Evolutionary conservation across 768 basidiomycete species (phyloP), one percentile per base, ranked within the genome.

Genomic region (Tylopilus felleus): DNA sequence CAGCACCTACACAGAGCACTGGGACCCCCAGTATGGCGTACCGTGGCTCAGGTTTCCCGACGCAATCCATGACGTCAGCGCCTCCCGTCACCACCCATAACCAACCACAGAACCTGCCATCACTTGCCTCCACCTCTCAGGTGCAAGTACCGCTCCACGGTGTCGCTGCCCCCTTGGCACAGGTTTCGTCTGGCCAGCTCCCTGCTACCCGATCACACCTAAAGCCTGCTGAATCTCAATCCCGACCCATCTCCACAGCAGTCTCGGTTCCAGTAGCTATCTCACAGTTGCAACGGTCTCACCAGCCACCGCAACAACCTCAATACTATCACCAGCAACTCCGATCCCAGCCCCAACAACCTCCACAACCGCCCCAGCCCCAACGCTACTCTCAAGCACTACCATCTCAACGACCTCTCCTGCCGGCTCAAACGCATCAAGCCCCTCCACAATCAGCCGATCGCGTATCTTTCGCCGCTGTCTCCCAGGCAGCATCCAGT

Each of bases 131-230:
- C 21, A 23, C 52, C 7, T 42, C 53, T 49, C 53, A 43, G 28
- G 51, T 40, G 21, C 57, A 56, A 39, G 46, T 16, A 0, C 55
- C 60, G 14, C 48, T 17, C 5, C 58, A 57, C 10, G 27, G 38
- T 23, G 36, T 48, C 14, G 36, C 57, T 41, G 10, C 36, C 8
- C 21, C 23, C 5, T 22, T 42, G 1, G 31, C 9, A 7, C 53
- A 51, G 7, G 8, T 33, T 29, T n/a, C 31, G 22, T 33, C 55
- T 2, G 45, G 19, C 25, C 53, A 49, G 12, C 27, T 22, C 6
- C 25, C 46, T 27, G 25, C 44, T n/a, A 14, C 8, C 8, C 35
- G 10, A 16, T 31, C 53, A 14, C 41, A 47, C 19, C 28, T 39
- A 33, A 38, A 35, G 12, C 47, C 28, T 17, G 16, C 35, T 41